These are phyloP conservation scores for Fusarium nygamai DNA, from an alignment of 2,329 filamentous ascomycete species.

Conservation along the genomic window DNA sequence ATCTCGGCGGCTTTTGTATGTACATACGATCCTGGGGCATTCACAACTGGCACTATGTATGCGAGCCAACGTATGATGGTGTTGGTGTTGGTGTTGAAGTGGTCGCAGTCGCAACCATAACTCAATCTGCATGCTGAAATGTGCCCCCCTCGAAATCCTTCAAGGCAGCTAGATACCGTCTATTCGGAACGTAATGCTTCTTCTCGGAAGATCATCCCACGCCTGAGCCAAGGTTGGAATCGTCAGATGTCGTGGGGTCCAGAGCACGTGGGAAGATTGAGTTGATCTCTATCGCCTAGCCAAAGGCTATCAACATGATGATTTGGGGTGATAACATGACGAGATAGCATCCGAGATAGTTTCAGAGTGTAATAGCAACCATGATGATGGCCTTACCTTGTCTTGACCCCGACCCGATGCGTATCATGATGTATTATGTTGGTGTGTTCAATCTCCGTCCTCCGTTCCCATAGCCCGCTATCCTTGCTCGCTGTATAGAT, in stretches of 20 bases:
- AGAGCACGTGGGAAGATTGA: slow-evolving; percentile 21
- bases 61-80: slow-evolving; percentile 13
- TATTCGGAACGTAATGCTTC: slow-evolving; percentile 26
- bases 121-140: background rate
- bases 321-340: slow-evolving; percentile 3
- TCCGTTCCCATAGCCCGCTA: slow-evolving; percentile 26
- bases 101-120: background rate
- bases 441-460: slow-evolving; percentile 12
- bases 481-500: slow-evolving; percentile 12
- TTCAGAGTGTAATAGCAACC: background rate
- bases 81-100: background rate
- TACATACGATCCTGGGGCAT: background rate
- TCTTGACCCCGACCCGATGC: background rate
- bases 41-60: background rate
- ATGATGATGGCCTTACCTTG: background rate
- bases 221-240: slow-evolving; percentile 21
- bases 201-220: slow-evolving; percentile 32
- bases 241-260: slow-evolving; percentile 31
- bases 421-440: background rate
- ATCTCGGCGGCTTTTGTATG: slow-evolving; percentile 18
- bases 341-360: background rate
- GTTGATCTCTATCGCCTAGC: slow-evolving; percentile 5
- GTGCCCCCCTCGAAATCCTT: background rate
- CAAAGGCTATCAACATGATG: slow-evolving; percentile 4
- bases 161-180: slow-evolving; percentile 9